Conservation (phyloP, 352 stramenopile genomes). For the Phytophthora pini region DNA sequence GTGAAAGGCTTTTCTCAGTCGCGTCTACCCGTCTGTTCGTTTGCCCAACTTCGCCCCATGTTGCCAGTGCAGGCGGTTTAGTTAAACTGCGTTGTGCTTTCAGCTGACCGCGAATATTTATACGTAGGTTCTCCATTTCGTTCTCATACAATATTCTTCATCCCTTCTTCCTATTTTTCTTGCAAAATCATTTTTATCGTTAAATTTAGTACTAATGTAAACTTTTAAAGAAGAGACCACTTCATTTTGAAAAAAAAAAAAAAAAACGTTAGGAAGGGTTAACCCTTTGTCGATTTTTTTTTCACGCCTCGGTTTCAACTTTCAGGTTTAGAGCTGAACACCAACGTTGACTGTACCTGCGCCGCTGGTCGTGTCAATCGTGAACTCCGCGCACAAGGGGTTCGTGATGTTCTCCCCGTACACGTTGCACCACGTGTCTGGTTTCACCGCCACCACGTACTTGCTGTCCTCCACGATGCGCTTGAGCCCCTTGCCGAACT, state of each 20-base stretch:
- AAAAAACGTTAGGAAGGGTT: no score
- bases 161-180: no score
- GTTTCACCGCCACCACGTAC: background rate
- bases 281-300: no score
- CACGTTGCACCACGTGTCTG: background rate
- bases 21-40: slow-evolving; percentile 7
- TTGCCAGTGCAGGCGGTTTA: no score
- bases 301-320: no score
- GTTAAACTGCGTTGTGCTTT: background rate
- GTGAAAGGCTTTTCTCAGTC: background rate
- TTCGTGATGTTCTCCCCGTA: background rate
- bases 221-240: no score
- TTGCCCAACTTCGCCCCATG: background rate
- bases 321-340: background rate
- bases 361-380: background rate
- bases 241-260: no score
- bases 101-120: slow-evolving; percentile 13
- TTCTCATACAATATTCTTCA: background rate
- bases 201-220: no score
- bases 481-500: background rate
- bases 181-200: no score
- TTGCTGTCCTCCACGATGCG: background rate
- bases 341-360: background rate
- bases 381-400: background rate
- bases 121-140: background rate